Conservation (phyloP, 768 basidiomycete species). For the Dictyophora rubrovolvata region DNA sequence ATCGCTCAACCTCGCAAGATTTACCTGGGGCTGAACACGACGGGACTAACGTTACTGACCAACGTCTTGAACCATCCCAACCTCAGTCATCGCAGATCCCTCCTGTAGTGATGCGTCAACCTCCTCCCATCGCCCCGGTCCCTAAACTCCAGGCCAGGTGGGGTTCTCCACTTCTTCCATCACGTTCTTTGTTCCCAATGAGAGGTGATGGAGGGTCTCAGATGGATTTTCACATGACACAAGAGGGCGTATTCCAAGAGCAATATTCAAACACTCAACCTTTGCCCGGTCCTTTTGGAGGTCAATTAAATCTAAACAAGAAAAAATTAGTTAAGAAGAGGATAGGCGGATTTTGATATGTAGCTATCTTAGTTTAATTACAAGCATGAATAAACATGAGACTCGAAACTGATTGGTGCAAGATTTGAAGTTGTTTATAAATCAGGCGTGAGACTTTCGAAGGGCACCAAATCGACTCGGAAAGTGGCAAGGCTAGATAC, state of each 20-base stretch:
- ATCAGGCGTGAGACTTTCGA: slow-evolving; percentile 6
- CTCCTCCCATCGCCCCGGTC: slow-evolving; percentile 7
- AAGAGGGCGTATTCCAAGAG: slow-evolving; percentile 28
- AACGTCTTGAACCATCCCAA: neutral
- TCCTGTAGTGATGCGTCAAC: slow-evolving; percentile 14
- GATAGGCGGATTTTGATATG: slow-evolving; percentile 61
- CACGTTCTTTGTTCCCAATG: neutral
- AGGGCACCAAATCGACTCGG: neutral
- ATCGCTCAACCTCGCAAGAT: slow-evolving; percentile 16
- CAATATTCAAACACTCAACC: slow-evolving; percentile 51
- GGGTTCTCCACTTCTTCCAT: neutral
- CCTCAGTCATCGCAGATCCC: neutral
- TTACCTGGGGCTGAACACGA: neutral
- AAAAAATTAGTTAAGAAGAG: slow-evolving; percentile 58
- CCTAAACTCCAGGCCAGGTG: slow-evolving; percentile 1
- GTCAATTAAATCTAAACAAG: slow-evolving; percentile 32
- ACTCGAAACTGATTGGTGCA: neutral
- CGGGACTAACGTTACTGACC: neutral
- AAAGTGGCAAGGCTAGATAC: neutral
- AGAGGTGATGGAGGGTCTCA: neutral
- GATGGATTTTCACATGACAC: neutral
- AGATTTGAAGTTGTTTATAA: neutral
- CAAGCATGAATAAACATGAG: slow-evolving; percentile 11
- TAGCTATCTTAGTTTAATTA: slow-evolving; percentile 13
- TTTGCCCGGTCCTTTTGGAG: slow-evolving; percentile 62